Conservation (phyloP, 192 early-diverging fungal genomes). For the Lunasporangiospora selenospora region DNA sequence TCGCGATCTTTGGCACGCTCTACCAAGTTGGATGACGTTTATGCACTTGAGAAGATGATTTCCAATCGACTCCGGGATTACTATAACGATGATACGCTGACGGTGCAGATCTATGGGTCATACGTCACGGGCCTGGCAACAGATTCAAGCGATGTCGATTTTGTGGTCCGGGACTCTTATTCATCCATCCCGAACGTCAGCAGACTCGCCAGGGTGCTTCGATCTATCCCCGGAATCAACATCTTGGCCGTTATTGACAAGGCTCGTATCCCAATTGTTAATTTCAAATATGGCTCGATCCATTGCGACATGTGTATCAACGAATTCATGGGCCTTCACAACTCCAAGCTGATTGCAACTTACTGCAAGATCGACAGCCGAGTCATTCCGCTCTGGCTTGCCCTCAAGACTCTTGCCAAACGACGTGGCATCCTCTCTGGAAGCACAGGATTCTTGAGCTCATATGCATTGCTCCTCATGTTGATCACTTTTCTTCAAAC, state of each 20-base stretch:
- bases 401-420: not conserved
- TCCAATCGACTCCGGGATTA: not conserved
- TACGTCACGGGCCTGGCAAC: slow-evolving; percentile 3
- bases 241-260: not conserved
- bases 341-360: slow-evolving; percentile 9
- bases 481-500: slow-evolving; percentile 6
- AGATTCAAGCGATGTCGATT: slow-evolving; percentile 1
- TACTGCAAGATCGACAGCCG: slow-evolving; percentile 5
- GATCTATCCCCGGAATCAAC: not conserved
- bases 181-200: not conserved
- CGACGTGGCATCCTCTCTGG: slow-evolving; percentile 1
- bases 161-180: not conserved
- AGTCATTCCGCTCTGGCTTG: slow-evolving; percentile 3
- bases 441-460: not conserved
- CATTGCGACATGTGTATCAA: slow-evolving; percentile 1
- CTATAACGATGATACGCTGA: not conserved
- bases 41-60: no score
- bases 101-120: slow-evolving; percentile 2
- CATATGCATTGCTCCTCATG: slow-evolving; percentile 9
- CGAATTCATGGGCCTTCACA: not conserved
- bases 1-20: no score
- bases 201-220: not conserved
- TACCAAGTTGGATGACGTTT: no score
- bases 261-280: slow-evolving; percentile 1
- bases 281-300: not conserved